Evolutionary conservation across 768 basidiomycete species (phyloP).

Genomic region (Pulveroboletus frians): DNA sequence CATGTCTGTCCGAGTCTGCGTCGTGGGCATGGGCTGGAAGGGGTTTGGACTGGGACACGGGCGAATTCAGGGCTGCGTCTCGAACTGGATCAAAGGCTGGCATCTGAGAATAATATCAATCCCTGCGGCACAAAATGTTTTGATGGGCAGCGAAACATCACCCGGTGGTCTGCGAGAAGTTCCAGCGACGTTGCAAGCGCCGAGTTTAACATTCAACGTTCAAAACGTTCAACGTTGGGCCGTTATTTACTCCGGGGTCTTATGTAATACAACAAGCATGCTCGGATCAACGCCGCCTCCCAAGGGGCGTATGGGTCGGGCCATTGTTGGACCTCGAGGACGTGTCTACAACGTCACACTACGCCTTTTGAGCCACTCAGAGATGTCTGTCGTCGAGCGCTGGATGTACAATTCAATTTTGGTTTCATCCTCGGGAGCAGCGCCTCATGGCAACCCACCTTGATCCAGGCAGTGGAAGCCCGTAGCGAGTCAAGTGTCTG

Average conservation of each 20-base stretch:
- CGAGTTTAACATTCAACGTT: background rate
- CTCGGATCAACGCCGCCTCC: too few relatives aligned
- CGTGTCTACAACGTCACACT: background rate
- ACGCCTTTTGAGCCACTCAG: slow-evolving; percentile 42
- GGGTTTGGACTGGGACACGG: slow-evolving; percentile 45
- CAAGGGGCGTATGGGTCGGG: too few relatives aligned
- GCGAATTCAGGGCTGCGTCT: slow-evolving; percentile 81
- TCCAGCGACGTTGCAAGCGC: background rate
- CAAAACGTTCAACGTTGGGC: background rate
- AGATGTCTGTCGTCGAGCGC: slow-evolving; percentile 57
- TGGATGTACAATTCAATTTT: slow-evolving; percentile 20
- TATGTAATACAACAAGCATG: slow-evolving; percentile 12
- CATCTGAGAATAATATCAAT: slow-evolving; percentile 13
- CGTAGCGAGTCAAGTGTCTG: slow-evolving; percentile 68
- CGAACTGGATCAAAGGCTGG: slow-evolving; percentile 78
- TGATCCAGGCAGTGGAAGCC: slow-evolving; percentile 55
- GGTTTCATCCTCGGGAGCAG: background rate
- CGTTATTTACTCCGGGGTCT: background rate
- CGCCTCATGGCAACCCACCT: slow-evolving; percentile 37
- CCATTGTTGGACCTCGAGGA: too few relatives aligned
- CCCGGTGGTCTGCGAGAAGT: slow-evolving; percentile 1
- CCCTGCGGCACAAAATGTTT: background rate
- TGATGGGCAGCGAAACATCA: slow-evolving; percentile 13
- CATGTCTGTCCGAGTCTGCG: slow-evolving; percentile 25
- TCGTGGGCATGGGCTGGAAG: slow-evolving; percentile 26